phyloP scores from a whole-genome alignment of 2,329 filamentous ascomycete genomes.

The Neoascochyta sp. region DNA sequence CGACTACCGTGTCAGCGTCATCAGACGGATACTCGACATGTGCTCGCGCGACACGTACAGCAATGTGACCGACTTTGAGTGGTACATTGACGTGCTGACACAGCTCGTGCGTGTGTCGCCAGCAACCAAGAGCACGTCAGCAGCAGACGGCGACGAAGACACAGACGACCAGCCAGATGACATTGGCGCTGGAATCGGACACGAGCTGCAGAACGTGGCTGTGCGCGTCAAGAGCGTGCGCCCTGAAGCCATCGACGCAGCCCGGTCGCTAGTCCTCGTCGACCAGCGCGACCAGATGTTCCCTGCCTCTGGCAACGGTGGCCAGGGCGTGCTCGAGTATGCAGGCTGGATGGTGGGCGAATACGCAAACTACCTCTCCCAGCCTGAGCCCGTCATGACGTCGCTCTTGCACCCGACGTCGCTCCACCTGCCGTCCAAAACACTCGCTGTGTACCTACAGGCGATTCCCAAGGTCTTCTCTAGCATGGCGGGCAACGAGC shows the following conservation, averaged over 20 bases:
- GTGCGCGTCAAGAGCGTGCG: conserved; percentile 87
- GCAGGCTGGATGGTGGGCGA: conserved; percentile 86
- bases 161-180: conserved; percentile 30
- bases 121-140: conserved; percentile 39
- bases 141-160: conserved; percentile 26
- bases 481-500: conserved; percentile 62
- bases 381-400: conserved; percentile 68
- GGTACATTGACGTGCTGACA: conserved; percentile 89
- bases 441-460: conserved; percentile 77
- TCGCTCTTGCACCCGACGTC: conserved; percentile 67
- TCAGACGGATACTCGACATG: conserved; percentile 79
- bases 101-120: conserved; percentile 73
- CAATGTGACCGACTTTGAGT: conserved; percentile 87
- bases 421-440: conserved; percentile 57
- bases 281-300: conserved; percentile 59
- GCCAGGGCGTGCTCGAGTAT: conserved; percentile 65
- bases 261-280: conserved; percentile 67
- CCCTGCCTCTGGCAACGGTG: conserved; percentile 48
- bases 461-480: conserved; percentile 82
- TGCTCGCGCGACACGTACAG: conserved; percentile 85
- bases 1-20: conserved; percentile 80
- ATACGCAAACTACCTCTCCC: conserved; percentile 68
- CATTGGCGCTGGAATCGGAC: conserved; percentile 70
- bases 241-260: conserved; percentile 73
- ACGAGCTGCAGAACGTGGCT: conserved; percentile 82